Conservation (phyloP, 192 early-diverging fungal species). For the Funneliformis geosporum region DNA sequence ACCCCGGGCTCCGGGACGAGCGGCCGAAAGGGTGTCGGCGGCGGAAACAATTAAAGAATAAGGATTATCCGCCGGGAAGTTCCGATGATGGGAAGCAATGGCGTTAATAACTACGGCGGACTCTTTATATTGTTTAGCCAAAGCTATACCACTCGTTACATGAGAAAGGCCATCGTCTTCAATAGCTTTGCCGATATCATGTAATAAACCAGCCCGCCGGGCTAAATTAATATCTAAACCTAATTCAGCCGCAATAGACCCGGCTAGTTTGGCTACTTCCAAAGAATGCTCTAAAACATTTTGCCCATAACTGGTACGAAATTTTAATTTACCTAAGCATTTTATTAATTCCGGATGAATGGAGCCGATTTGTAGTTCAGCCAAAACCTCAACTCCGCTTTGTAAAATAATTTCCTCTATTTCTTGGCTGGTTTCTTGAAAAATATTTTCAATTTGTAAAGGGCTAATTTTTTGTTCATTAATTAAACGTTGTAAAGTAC, state of each 20-base stretch:
- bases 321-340: conserved; percentile 11
- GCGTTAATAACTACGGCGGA: conserved; percentile 4
- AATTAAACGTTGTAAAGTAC: background rate
- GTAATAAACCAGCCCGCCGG: background rate
- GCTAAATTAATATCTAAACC: background rate
- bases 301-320: conserved; percentile 17
- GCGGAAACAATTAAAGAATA: conserved; percentile 4
- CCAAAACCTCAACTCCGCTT: background rate
- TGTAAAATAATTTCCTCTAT: background rate
- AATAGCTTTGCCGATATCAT: conserved; percentile 11
- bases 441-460: background rate
- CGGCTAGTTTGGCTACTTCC: conserved; percentile 6
- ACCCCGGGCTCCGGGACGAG: background rate
- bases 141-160: background rate
- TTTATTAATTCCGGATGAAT: conserved; percentile 5
- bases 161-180: conserved; percentile 1
- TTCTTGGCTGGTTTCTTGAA: background rate
- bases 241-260: conserved; percentile 3
- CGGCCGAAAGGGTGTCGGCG: background rate
- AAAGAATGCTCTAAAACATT: conserved; percentile 10
- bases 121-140: conserved; percentile 10
- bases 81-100: conserved; percentile 11
- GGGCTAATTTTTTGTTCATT: background rate
- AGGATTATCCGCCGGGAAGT: background rate
- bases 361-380: background rate